Evolutionary conservation across 495 filamentous ascomycete genomes (phyloP), one percentile per base, ranked within the genome.

Genomic region (Neurospora intermedia): DNA sequence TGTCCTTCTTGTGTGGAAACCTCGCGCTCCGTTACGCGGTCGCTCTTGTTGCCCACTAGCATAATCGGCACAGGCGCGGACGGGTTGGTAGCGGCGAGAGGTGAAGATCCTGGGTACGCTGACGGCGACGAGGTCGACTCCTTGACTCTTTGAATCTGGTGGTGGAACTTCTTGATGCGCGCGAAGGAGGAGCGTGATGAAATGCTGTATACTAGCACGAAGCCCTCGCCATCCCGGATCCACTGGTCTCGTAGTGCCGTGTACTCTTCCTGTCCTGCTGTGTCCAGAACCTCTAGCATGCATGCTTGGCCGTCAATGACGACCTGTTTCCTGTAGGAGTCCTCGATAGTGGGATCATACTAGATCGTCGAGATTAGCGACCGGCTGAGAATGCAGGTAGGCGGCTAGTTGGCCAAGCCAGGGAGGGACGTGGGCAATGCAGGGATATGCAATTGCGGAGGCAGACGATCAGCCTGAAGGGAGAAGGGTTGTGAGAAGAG

Each of bases 201-300:
- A 81, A 99, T 97, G 84, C 94, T 97, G 87, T 99, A 98, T 62
- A 99, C 96, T 70, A 99, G 87, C 8, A 99, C 92, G 80, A 99
- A 98, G 1, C 96, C 96, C 81, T 99, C 96, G 42, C 96, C 96
- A 79, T 98, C 95, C 46, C 96, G 88, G 78, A 98, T 98, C 96
- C 96, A 98, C 84, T 98, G 96, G 81, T 99, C 96, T 76, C 96
- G 88, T 78, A 98, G 85, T 45, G 96, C 96, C 71, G 94, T 98
- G 82, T 99, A 99, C 83, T 99, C 96, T 84, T 99, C 96, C 83
- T 99, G 96, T n/a, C 96, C 96, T 42, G 96, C 96, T 41, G 96
- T 99, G 85, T 99, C 96, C 73, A 99, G 88, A 45, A 98, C 95
- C 84, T 99, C 96, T 77, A 98, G 88, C 96, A 99, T 98, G 85